Conservation (phyloP, 306 rosid species). For the Inga oerstediana region DNA sequence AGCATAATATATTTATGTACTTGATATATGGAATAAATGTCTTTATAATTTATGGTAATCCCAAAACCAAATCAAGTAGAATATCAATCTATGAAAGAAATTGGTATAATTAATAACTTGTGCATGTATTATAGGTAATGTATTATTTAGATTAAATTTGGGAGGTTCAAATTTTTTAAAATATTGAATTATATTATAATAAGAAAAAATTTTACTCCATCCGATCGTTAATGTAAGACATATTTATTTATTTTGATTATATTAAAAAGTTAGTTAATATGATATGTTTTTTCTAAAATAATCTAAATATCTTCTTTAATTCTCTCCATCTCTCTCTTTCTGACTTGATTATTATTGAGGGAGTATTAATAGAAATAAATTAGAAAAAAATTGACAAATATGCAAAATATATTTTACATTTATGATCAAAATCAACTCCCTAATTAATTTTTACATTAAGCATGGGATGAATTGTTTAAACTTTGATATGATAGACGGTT, state of each 20-base stretch:
- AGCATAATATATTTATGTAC: not conserved
- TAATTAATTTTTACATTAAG: too few relatives aligned
- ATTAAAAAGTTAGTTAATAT: too few relatives aligned
- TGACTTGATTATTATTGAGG: too few relatives aligned
- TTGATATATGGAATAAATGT: not conserved
- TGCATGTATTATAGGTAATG: not conserved
- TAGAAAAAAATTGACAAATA: too few relatives aligned
- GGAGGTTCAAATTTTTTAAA: not conserved
- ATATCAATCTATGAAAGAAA: not conserved
- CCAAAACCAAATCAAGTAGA: not conserved
- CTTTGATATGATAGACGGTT: not conserved
- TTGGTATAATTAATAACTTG: not conserved
- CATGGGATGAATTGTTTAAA: not conserved
- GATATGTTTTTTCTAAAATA: too few relatives aligned
- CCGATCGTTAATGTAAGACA: too few relatives aligned
- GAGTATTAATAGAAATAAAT: too few relatives aligned
- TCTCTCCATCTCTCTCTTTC: too few relatives aligned
- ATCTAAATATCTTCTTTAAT: too few relatives aligned
- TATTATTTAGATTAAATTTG: not conserved
- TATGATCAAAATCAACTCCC: too few relatives aligned
- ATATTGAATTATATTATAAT: not conserved
- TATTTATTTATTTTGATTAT: too few relatives aligned
- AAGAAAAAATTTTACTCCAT: not conserved
- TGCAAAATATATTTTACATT: too few relatives aligned
- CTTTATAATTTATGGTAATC: not conserved